Conservation (phyloP, 73 alveolate species). For the Tetrahymena elliotti region DNA sequence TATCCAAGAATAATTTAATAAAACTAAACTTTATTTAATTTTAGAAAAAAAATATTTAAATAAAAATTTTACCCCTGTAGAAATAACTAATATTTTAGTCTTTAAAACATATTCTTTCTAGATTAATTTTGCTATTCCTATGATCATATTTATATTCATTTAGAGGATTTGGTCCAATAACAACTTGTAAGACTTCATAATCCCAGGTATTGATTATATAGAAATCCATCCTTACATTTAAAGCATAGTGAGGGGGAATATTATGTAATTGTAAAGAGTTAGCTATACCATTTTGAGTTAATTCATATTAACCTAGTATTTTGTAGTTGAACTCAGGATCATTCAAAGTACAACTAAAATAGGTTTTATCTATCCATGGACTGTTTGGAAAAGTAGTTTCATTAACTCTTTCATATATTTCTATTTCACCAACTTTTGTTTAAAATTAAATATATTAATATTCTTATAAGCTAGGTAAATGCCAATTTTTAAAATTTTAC, state of each 20-base stretch:
- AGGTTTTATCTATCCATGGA: no score
- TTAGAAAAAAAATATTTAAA: no score
- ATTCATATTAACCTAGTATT: not conserved
- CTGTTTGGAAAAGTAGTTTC: not conserved
- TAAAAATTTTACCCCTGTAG: no score
- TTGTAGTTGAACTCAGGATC: not conserved
- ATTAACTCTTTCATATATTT: not conserved
- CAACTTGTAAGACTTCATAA: not conserved
- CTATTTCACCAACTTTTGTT: not conserved
- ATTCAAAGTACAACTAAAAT: not conserved
- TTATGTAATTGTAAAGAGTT: not conserved
- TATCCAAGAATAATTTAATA: no score
- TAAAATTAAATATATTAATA: no score
- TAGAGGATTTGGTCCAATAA: not conserved
- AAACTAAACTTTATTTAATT: no score
- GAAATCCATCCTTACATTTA: not conserved
- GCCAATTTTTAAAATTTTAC: no score
- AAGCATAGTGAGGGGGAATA: not conserved
- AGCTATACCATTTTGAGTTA: not conserved
- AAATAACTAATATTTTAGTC: no score
- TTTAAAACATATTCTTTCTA: no score
- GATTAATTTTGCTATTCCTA: no score
- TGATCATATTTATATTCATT: not conserved
- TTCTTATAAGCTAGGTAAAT: no score
- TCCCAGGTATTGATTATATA: not conserved